Evolutionary conservation across 345 rosid genomes (phyloP).

Genomic region (Corymbia maculata): DNA sequence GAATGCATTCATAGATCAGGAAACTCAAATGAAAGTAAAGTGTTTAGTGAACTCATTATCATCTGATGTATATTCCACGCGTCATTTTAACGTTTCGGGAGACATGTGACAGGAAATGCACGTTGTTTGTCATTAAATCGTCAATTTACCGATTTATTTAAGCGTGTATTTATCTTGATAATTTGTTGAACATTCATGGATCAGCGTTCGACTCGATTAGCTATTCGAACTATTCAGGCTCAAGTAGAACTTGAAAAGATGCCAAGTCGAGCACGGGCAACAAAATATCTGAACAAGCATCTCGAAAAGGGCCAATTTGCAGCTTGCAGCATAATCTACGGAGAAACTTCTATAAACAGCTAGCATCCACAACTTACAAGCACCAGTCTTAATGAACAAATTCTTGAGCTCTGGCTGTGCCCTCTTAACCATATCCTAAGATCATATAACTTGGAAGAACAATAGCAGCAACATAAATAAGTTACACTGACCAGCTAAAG

Average conservation of each 20-base stretch:
- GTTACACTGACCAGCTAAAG: neutral
- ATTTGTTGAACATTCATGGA: neutral
- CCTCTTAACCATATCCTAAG: neutral
- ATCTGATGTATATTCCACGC: neutral
- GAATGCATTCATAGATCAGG: neutral
- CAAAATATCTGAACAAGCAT: neutral
- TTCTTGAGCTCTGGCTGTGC: neutral
- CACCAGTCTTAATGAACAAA: neutral
- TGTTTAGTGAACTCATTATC: neutral
- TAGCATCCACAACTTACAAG: neutral
- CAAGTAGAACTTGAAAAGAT: neutral
- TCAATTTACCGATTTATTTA: neutral
- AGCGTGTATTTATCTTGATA: neutral
- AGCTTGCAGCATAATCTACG: neutral
- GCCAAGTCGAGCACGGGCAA: neutral
- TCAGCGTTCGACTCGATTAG: neutral
- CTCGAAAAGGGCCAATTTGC: neutral
- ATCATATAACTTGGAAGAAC: neutral
- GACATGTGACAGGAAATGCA: neutral
- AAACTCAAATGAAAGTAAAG: neutral
- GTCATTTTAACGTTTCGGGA: neutral
- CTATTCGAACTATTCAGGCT: neutral
- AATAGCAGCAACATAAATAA: neutral
- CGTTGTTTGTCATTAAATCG: neutral
- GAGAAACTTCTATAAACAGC: neutral